Conservation (phyloP, 1,284 basidiomycete species). For the Puccinia sorghi region DNA sequence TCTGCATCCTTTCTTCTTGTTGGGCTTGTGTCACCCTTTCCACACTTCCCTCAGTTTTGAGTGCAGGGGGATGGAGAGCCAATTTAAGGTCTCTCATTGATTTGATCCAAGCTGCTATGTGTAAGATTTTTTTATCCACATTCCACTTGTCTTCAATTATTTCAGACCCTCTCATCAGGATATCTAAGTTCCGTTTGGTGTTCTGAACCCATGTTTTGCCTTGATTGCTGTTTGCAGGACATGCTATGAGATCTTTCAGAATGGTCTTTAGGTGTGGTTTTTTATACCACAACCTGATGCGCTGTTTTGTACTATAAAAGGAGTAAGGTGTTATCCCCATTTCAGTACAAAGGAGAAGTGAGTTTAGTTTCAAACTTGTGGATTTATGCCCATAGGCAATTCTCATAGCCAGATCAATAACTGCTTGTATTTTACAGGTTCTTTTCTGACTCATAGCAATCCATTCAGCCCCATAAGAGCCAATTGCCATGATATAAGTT, state of each 20-base stretch:
- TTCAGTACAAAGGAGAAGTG: neutral
- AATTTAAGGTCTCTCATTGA: neutral
- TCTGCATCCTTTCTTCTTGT: neutral
- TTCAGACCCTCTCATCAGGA: too few relatives aligned
- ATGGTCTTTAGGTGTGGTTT: neutral
- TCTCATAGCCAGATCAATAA: neutral
- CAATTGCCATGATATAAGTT: neutral
- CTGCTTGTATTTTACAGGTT: neutral
- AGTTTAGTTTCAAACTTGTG: neutral
- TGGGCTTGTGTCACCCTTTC: neutral
- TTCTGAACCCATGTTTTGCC: neutral
- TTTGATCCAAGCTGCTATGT: neutral
- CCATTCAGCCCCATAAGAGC: slow-evolving; percentile 11
- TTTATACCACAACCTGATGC: neutral
- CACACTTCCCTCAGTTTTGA: too few relatives aligned
- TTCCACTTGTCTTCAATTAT: too few relatives aligned
- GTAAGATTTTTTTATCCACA: neutral
- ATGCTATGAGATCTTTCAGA: neutral
- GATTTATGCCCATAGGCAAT: slow-evolving; percentile 1
- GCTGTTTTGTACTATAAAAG: neutral
- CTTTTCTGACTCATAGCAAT: slow-evolving; percentile 2
- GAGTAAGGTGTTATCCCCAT: neutral
- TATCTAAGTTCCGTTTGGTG: neutral
- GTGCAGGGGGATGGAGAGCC: neutral
- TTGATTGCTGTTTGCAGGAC: neutral